Base-by-base conservation (phyloP, 768 basidiomycete genomes). In the Leucocoprinus sp. region DNA sequence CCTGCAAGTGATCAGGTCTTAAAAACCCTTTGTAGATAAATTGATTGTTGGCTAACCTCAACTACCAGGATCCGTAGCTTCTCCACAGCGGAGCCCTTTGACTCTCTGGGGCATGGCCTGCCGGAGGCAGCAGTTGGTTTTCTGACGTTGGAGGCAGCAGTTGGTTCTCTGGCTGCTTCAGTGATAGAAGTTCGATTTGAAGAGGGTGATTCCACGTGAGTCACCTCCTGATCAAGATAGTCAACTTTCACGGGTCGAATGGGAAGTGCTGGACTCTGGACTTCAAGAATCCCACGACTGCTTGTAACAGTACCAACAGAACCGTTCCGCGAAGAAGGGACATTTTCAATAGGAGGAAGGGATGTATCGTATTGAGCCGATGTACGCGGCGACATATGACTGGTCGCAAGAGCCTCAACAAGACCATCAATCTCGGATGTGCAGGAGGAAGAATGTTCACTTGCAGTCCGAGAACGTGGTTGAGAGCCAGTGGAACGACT, bases 51-150 rank as follows among this genome's bases (percentile, higher is more conserved):
- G 48, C 66, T 48, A 50, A 80, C 83, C 72, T 87, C 84, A 8
- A 86, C 84, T 21, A 85, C 73, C 7, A 86, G 59, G 3, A 85
- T 67, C 22, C 77, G 70, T 42, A 72, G 42, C 38, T 61, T 63
- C 8, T 42, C 42, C 18, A 54, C 45, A 9, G 54, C 51, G 7
- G 35, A 2, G 8, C 15, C 40, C 46, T 2, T 48, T 31, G 34
- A n/a, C 23, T 24, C 33, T 12, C 29, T n/a, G 15, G 7, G 22
- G n/a, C 17, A 9, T 8, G 15, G 14, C 22, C 24, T 8, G 34
- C 6, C 31, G n/a, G 31, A 14, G 31, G 31, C 31, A 14, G 8
- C 6, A 14, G 31, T 31, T 12, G 27, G 27, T 6, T 12, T 12
- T 28, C 27, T 5, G 27, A 12, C 27, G 12, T 12, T 28, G 27